Evolutionary conservation across 768 basidiomycete genomes (phyloP), one percentile per base, ranked within the genome.

Genomic region (Collybiopsis luxurians): DNA sequence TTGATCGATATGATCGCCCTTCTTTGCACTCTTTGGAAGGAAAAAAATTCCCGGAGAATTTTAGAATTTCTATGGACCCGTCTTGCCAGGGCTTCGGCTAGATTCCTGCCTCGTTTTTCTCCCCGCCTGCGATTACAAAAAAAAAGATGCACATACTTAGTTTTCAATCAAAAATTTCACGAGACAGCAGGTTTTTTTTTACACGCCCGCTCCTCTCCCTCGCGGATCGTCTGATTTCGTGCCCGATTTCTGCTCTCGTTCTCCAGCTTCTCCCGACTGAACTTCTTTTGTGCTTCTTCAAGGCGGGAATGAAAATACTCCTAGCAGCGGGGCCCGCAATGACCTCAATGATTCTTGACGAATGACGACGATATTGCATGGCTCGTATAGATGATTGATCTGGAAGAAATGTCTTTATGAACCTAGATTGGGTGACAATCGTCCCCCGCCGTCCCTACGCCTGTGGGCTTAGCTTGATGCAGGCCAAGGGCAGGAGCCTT

Each of bases 31-130:
- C 48, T 38, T 19, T 36, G 28, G 38, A 39, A 53, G 39, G 42
- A 44, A 30, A 54, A 26, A 45, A 42, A 54, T 54, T 54, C 53
- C 53, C 31, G 53, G 53, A n/a, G 53, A 54, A 54, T 54, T 54
- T 54, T 30, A 34, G 36, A 51, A 43, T 40, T 54, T 54, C 40
- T 15, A 54, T 39, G 50, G 40, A n/a, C 12, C 9, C 43, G 36
- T 44, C 42, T 23, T 54, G 19, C 40, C 51, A 23, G 38, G 34
- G 36, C 26, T 17, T 31, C 42, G 19, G 53, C 40, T 40, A 54
- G 42, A 54, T 27, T 54, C 26, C 53, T 28, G 53, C 43, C 53
- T 28, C 53, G 43, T 54, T 54, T 54, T 34, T 9, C n/a, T 44
- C 27, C 42, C 27, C 27, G 39, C 23, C 6, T 43, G 40, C 46